These are phyloP conservation scores for Metschnikowia proteae DNA, from an alignment of 805 yeast species.

Conservation along the genomic window DNA sequence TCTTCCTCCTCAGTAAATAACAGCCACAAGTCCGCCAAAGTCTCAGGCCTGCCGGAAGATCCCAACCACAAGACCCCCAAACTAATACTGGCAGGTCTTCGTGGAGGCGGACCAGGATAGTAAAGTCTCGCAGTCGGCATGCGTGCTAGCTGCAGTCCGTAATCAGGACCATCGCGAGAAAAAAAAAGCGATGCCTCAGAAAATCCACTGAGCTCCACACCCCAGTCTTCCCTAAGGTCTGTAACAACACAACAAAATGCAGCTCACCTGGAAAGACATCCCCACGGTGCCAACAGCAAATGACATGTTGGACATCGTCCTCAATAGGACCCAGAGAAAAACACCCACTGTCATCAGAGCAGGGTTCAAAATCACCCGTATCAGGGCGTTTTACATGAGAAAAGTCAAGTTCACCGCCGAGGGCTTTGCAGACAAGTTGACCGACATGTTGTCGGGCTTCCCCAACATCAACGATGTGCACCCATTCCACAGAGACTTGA, in stretches of 20 bases:
- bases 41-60: no score
- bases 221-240: conserved; percentile 1
- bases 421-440: conserved; percentile 90
- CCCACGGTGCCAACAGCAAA: conserved; percentile 90
- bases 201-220: background rate
- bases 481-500: conserved; percentile 96
- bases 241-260: conserved; percentile 51
- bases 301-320: conserved; percentile 92
- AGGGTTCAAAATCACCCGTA: conserved; percentile 94
- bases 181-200: conserved; percentile 13
- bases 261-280: conserved; percentile 97
- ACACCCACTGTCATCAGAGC: conserved; percentile 98
- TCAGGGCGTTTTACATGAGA: conserved; percentile 96
- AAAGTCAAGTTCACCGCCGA: conserved; percentile 95
- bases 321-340: conserved; percentile 96
- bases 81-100: no score
- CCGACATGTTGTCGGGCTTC: conserved; percentile 79
- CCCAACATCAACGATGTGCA: conserved; percentile 97
- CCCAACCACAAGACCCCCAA: no score
- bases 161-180: conserved; percentile 8
- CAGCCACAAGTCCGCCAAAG: no score
- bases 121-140: no score
- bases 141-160: background rate
- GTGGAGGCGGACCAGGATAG: no score
- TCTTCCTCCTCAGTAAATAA: no score